phyloP scores from a whole-genome alignment of 306 rosid genomes.

The Rubus parviflorus region DNA sequence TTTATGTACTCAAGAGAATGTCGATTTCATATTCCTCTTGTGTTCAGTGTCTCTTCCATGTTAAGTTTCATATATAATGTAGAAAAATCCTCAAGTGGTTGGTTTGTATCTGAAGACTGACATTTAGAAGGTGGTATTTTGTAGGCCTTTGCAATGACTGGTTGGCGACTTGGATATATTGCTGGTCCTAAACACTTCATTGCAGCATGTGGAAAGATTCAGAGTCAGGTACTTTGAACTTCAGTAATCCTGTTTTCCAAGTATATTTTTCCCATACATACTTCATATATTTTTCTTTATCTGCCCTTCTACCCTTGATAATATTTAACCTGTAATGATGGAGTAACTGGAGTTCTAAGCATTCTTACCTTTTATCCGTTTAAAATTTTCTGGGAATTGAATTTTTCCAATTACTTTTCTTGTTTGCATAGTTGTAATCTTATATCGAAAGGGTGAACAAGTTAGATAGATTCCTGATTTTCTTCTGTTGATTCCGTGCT shows the following conservation, averaged over 20 bases:
- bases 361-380: neutral
- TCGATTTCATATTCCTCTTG: neutral
- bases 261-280: neutral
- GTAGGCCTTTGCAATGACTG: conserved; percentile 98
- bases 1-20: neutral
- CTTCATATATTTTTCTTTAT: conserved; percentile 13
- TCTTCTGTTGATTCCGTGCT: neutral
- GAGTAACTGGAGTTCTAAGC: neutral
- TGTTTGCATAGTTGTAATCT: neutral
- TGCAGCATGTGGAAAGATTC: conserved; percentile 78
- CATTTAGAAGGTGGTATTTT: conserved; percentile 29
- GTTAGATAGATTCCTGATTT: neutral
- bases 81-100: neutral
- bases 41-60: neutral
- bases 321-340: neutral
- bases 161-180: conserved; percentile 96
- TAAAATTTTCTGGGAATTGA: neutral
- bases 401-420: neutral
- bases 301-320: neutral
- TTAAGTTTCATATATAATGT: neutral
- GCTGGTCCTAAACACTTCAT: conserved; percentile 96
- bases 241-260: conserved; percentile 7
- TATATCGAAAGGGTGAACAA: neutral
- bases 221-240: conserved; percentile 77
- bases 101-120: conserved; percentile 26